Evolutionary conservation across 2,329 filamentous ascomycete genomes (phyloP).

Genomic region (Akanthomyces lecanii): DNA sequence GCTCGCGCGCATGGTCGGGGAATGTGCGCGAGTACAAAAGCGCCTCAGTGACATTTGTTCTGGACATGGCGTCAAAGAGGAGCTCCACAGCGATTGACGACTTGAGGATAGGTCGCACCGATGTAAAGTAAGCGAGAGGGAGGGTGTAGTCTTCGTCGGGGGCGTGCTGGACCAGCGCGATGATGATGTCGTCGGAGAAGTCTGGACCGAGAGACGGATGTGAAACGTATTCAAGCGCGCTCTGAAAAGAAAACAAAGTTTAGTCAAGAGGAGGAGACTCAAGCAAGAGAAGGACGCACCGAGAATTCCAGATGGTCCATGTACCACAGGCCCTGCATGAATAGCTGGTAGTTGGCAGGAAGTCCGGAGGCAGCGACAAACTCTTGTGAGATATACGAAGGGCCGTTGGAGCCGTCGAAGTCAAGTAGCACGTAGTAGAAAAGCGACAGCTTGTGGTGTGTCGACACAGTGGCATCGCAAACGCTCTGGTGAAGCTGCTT

Average conservation of each 20-base stretch:
- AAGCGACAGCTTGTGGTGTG: conserved; percentile 76
- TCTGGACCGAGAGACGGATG: conserved; percentile 76
- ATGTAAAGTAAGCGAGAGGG: conserved; percentile 73
- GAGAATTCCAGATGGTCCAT: conserved; percentile 69
- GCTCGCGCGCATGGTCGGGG: conserved; percentile 55
- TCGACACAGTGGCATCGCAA: conserved; percentile 57
- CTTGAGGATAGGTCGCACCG: conserved; percentile 68
- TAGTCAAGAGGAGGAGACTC: conserved; percentile 20
- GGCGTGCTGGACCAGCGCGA: conserved; percentile 60
- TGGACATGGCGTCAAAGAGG: conserved; percentile 65
- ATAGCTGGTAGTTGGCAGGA: conserved; percentile 71
- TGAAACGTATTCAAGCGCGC: conserved; percentile 69
- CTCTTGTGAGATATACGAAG: conserved; percentile 45
- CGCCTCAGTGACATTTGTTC: conserved; percentile 65
- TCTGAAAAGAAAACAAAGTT: conserved; percentile 32
- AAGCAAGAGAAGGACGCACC: conserved; percentile 34
- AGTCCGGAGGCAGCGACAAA: conserved; percentile 63
- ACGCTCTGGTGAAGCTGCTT: conserved; percentile 68
- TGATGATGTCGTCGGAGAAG: conserved; percentile 78
- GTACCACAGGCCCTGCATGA: conserved; percentile 79
- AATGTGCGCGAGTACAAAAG: conserved; percentile 68
- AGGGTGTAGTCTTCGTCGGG: conserved; percentile 58
- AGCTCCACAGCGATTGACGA: conserved; percentile 57
- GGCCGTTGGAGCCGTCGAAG: conserved; percentile 52
- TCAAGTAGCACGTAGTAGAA: conserved; percentile 82